Base-by-base conservation (phyloP, 306 rosid species). In the Medicago lupulina region DNA sequence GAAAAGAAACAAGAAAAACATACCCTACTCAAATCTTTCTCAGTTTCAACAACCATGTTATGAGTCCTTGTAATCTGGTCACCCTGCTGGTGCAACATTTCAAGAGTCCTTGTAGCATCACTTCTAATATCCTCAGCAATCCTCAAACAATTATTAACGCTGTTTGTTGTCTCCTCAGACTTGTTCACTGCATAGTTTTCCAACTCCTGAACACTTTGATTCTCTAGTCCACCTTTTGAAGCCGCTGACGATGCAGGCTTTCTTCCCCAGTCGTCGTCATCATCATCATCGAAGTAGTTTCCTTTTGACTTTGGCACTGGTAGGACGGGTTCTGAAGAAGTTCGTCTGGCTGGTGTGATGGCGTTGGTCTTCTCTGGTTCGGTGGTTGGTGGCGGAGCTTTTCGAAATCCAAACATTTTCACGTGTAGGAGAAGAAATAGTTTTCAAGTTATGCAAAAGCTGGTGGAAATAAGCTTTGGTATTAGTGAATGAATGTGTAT, bases 61-160 rank as follows among this genome's bases (percentile, higher is more conserved):
- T 90, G 99, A 7, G 98, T 92, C 88, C 97, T 84, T 17, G 84
- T 88, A 36, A 96, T 96, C 69, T 96, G 99, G 2, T 96, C 96
- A 54, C 99, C 99, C 90, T 96, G 99, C 15, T 88, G 81, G 76
- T 96, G 87, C 96, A 96, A 73, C 93, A 83, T 89, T 39, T 89
- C 97, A 74, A 96, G 97, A 39, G 97, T 96, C 78, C 25, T 90
- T 31, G 90, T 55, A n/a, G 98, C 99, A 82, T 88, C 98, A 8
- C 59, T 88, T 81, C 79, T 83, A 28, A 96, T 96, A 68, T 96
- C 84, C 81, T 90, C 97, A 7, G 99, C 99, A 23, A 96, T 89
- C 88, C 76, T 96, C 66, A 87, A 72, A 80, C 97, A 89, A 46
- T 85, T 89, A 66, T 96, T 87, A 54, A 92, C 96, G 58, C 71